Evolutionary conservation across 495 filamentous ascomycete genomes (phyloP).

Genomic region (Geopyxis carbonaria): DNA sequence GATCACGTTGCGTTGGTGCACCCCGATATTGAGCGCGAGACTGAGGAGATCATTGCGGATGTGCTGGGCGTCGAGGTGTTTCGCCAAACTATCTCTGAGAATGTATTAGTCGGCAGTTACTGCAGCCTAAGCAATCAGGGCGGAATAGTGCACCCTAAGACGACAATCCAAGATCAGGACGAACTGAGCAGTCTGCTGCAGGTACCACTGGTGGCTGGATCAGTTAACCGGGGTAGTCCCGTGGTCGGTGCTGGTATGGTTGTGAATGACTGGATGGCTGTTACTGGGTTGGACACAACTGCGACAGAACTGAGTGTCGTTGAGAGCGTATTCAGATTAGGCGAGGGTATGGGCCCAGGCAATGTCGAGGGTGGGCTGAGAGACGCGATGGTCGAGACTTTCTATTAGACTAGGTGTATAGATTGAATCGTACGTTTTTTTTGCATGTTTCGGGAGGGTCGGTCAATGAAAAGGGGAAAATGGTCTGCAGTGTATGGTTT

Average conservation of each 20-base stretch:
- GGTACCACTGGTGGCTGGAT: slow-evolving; percentile 86
- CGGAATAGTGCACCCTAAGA: slow-evolving; percentile 94
- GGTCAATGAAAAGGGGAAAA: no score
- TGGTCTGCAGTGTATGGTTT: no score
- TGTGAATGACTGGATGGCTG: slow-evolving; percentile 96
- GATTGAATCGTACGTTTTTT: no score
- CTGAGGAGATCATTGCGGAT: slow-evolving; percentile 90
- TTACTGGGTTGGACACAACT: slow-evolving; percentile 81
- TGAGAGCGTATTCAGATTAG: slow-evolving; percentile 84
- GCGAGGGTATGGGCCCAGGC: slow-evolving; percentile 64
- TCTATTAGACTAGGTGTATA: no score
- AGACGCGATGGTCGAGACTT: slow-evolving; percentile 96
- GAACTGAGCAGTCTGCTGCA: slow-evolving; percentile 87
- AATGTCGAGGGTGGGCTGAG: slow-evolving; percentile 66
- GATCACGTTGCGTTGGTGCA: slow-evolving; percentile 88
- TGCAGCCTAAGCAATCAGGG: slow-evolving; percentile 93
- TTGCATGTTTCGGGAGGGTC: no score
- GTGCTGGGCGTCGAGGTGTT: slow-evolving; percentile 96
- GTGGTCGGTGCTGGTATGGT: slow-evolving; percentile 98
- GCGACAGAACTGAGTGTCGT: slow-evolving; percentile 92
- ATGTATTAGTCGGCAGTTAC: slow-evolving; percentile 88
- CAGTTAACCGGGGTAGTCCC: slow-evolving; percentile 75
- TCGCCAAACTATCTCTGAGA: slow-evolving; percentile 82
- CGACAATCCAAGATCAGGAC: slow-evolving; percentile 89
- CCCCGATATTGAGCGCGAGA: slow-evolving; percentile 92